Base-by-base conservation (phyloP, 495 filamentous ascomycete species). In the Hypoxylon cercidicola region DNA sequence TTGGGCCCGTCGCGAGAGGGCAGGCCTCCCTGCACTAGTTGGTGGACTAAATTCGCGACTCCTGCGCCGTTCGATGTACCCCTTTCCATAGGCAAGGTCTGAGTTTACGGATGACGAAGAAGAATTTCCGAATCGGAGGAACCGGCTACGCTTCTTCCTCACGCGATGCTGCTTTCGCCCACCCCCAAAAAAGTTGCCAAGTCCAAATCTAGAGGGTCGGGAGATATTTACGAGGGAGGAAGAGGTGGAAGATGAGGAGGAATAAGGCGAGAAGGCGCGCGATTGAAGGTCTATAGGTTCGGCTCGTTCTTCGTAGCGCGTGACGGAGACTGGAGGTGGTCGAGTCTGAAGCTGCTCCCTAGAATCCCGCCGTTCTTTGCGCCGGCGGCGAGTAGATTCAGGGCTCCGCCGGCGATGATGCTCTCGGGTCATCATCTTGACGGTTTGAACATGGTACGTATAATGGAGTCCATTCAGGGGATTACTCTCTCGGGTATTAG, bases 81-180 rank as follows among this genome's bases (percentile, higher is more conserved):
- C 84, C 15, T 72, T 78, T 32, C 84, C 84, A 59, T 86, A 86
- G 19, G 83, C 84, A 41, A 86, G 65, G 50, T 85, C 83, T 40
- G 77, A 79, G 48, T 82, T 78, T 37, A 84, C 73, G 3, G 79
- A 80, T 5, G 78, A 81, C 4, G 77, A 78, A 15, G 79, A 82
- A 18, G 73, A 77, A 66, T 84, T 85, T 34, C 77, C 79, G 28
- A 63, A 71, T 46, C 73, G 75, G 16, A 84, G 72, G 25, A 81
- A 72, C 32, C 77, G 74, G 49, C 72, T 79, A 30, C 81, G 79
- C 64, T 76, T 78, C 69, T 79, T 77, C 45, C 64, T 74, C 53
- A 72, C 59, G 55, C 72, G 71, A 55, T 68, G 66, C 34, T 68
- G 71, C 20, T 72, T 73, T 21, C 70, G 68, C 23, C 72, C 66